These are phyloP conservation scores for Carex littledalei DNA, from an alignment of 176 grass and related monocot species.

Conservation along the genomic window DNA sequence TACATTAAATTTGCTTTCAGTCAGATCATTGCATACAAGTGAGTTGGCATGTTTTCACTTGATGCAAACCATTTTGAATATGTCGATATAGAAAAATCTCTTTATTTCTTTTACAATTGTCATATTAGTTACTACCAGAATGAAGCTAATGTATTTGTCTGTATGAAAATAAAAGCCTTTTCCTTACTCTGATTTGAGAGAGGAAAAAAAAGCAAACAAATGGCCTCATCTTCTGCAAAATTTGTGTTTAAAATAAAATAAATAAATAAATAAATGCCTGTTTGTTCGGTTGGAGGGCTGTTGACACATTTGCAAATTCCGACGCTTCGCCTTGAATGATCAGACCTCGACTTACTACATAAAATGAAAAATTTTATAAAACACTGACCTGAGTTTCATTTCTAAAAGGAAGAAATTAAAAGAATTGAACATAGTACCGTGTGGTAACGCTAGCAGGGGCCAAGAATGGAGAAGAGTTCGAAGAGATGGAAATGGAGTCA, in stretches of 20 bases:
- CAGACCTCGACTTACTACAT: background rate
- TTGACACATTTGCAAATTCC: slow-evolving; percentile 32
- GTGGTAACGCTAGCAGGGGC: background rate
- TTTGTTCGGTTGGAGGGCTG: slow-evolving; percentile 24
- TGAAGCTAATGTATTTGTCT: background rate
- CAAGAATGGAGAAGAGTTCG: background rate
- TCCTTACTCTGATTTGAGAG: background rate
- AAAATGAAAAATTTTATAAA: background rate
- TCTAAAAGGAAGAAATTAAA: background rate
- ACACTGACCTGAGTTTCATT: background rate
- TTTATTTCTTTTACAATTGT: no score
- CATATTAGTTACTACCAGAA: background rate
- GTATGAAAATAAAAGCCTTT: background rate
- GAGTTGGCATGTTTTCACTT: background rate
- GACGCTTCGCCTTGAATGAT: slow-evolving; percentile 6
- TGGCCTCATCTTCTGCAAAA: background rate
- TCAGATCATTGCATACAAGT: background rate
- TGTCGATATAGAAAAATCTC: no score
- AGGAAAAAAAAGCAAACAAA: background rate
- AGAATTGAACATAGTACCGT: background rate
- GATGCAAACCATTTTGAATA: background rate
- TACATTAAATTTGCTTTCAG: background rate
- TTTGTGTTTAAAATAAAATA: background rate
- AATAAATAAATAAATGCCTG: background rate
- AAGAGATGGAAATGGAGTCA: background rate